These are phyloP conservation scores for Suillus cothurnatus DNA, from an alignment of 768 basidiomycete species.

Conservation along the genomic window DNA sequence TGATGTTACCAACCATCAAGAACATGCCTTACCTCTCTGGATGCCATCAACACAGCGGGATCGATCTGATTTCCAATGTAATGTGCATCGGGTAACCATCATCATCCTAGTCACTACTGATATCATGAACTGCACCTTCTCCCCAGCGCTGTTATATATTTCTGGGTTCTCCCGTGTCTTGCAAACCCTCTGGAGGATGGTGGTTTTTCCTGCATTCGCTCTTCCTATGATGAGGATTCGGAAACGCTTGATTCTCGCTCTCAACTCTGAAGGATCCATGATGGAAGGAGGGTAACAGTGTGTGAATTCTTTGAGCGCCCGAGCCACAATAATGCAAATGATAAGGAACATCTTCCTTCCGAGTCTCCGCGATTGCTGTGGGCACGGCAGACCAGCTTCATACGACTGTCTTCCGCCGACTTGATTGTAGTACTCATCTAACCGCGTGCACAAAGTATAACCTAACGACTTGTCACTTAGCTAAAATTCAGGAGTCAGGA, in stretches of 20 bases:
- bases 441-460: not conserved
- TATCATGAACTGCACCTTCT: conserved; percentile 15
- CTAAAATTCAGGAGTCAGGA: too few relatives aligned
- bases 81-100: too few relatives aligned
- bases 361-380: too few relatives aligned
- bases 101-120: not conserved
- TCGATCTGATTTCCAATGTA: conserved; percentile 11
- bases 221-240: conserved; percentile 43
- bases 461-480: too few relatives aligned
- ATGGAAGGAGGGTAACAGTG: not conserved
- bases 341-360: too few relatives aligned
- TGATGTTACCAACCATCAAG: too few relatives aligned
- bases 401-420: too few relatives aligned
- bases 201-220: conserved; percentile 44
- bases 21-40: not conserved
- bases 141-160: conserved; percentile 24
- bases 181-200: conserved; percentile 41
- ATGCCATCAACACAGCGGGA: conserved; percentile 5
- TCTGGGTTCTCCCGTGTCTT: conserved; percentile 36
- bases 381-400: too few relatives aligned
- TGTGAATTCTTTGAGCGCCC: not conserved
- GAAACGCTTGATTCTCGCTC: conserved; percentile 24
- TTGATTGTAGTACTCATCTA: too few relatives aligned
- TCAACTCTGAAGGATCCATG: conserved; percentile 1
- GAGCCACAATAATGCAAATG: too few relatives aligned